Conservation (phyloP, 2,329 filamentous ascomycete species). For the Ophiosphaerella narmari region DNA sequence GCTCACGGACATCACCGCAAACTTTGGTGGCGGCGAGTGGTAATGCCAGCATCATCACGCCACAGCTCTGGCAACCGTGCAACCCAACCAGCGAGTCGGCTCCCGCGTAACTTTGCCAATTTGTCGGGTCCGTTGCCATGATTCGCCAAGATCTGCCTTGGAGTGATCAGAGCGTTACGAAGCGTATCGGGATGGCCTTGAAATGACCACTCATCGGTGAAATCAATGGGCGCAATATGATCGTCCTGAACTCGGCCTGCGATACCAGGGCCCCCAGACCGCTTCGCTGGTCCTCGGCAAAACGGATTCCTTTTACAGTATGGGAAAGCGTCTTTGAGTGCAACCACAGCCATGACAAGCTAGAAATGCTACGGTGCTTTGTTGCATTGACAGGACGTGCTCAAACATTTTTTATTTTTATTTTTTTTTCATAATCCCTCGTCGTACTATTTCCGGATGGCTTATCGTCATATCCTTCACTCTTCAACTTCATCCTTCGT, state of each 20-base stretch:
- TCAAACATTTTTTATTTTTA: too few species aligned
- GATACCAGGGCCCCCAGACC: conserved; percentile 15
- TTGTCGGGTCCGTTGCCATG: conserved; percentile 19
- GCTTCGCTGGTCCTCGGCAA: conserved; percentile 2
- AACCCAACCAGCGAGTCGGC: conserved; percentile 13
- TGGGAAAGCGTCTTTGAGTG: conserved; percentile 25
- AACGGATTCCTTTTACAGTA: conserved; percentile 6
- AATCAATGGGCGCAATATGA: conserved; percentile 15
- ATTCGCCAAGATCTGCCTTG: conserved; percentile 21
- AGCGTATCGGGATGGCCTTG: conserved; percentile 18
- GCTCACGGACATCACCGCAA: conserved; percentile 22
- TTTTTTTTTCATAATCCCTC: too few species aligned
- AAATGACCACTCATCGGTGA: conserved; percentile 10
- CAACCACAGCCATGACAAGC: conserved; percentile 8
- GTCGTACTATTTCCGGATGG: too few species aligned
- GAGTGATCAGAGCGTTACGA: conserved; percentile 26
- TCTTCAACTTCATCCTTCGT: too few species aligned
- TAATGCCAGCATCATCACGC: conserved; percentile 12
- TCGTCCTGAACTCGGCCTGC: conserved; percentile 16
- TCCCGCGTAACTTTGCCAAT: conserved; percentile 19
- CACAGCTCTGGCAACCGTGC: conserved; percentile 10
- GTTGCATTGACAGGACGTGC: conserved; percentile 9
- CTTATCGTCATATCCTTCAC: too few species aligned
- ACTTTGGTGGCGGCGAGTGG: conserved; percentile 17
- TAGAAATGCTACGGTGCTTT: conserved; percentile 1